Conservation (phyloP, 805 yeast genomes). For the Candida insectalens region DNA sequence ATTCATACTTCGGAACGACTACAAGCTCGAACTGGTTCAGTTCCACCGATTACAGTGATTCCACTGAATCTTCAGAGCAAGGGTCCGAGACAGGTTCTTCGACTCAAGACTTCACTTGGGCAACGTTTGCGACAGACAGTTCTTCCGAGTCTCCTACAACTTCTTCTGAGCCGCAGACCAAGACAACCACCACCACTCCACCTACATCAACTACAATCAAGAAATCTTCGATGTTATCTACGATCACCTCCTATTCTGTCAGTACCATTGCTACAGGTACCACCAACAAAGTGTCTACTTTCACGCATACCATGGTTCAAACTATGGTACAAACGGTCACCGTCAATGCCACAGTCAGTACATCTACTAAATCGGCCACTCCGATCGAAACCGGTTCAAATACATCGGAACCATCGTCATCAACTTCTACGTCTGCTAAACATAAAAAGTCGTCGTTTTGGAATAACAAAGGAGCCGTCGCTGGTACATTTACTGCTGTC, state of each 20-base stretch:
- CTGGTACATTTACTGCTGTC: constrained; percentile 76
- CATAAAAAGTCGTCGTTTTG: constrained; percentile 39
- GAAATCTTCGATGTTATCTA: too few species aligned
- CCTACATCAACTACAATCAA: constrained; percentile 6
- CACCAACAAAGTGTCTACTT: too few species aligned
- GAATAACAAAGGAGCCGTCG: constrained; percentile 65
- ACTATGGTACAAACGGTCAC: too few species aligned
- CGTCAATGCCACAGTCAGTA: constrained; percentile 9
- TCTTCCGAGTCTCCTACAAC: constrained; percentile 1
- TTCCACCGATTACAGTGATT: too few species aligned
- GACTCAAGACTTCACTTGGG: too few species aligned
- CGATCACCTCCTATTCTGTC: too few species aligned
- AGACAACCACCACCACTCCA: constrained; percentile 1
- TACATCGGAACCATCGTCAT: constrained; percentile 4
- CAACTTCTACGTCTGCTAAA: constrained; percentile 10
- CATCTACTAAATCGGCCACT: constrained; percentile 1
- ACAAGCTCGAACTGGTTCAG: too few species aligned
- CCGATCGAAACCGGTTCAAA: background rate
- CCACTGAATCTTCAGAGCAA: background rate
- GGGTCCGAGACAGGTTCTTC: background rate
- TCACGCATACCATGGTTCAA: too few species aligned
- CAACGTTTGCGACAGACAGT: too few species aligned
- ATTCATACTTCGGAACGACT: constrained; percentile 2
- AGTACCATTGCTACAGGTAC: too few species aligned
- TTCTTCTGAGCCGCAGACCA: constrained; percentile 4